Percentiles rank a stretch among this genome's conserved stretches.
These are phyloP conservation scores for Penicillium crystallinum DNA, from an alignment of 495 filamentous ascomycete genomes.

Conservation along the genomic window DNA sequence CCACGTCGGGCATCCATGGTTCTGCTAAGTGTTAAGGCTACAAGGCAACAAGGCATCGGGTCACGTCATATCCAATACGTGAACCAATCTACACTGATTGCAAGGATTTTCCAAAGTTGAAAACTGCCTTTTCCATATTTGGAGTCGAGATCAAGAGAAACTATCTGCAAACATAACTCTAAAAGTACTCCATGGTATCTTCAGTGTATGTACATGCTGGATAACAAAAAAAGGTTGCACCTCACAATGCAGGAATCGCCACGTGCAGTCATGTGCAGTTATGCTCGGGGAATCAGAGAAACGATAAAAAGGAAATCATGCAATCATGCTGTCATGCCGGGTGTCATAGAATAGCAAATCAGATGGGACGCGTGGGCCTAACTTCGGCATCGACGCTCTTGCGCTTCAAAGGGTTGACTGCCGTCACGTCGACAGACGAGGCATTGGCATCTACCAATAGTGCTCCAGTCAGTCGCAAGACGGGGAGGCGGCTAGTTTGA, in stretches of 20 bases:
- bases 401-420: constrained; percentile 31
- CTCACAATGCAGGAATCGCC: constrained; percentile 18
- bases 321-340: not conserved
- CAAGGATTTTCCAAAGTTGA: too few relatives aligned
- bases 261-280: constrained; percentile 6
- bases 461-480: not conserved
- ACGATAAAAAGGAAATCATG: not conserved
- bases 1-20: not conserved
- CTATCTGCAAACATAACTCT: not conserved
- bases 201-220: constrained; percentile 17
- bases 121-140: too few relatives aligned
- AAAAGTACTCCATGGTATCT: constrained; percentile 18
- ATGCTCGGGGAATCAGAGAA: constrained; percentile 3
- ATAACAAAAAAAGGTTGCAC: constrained; percentile 3
- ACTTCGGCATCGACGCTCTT: constrained; percentile 24
- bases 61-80: too few relatives aligned
- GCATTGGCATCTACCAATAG: constrained; percentile 24
- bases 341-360: not conserved
- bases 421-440: not conserved
- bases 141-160: not conserved
- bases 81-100: too few relatives aligned
- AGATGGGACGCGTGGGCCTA: not conserved
- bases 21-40: not conserved
- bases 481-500: not conserved
- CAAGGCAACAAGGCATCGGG: too few relatives aligned